These are phyloP conservation scores for Termitomyces sp. DNA, from an alignment of 768 basidiomycete species.

Conservation along the genomic window DNA sequence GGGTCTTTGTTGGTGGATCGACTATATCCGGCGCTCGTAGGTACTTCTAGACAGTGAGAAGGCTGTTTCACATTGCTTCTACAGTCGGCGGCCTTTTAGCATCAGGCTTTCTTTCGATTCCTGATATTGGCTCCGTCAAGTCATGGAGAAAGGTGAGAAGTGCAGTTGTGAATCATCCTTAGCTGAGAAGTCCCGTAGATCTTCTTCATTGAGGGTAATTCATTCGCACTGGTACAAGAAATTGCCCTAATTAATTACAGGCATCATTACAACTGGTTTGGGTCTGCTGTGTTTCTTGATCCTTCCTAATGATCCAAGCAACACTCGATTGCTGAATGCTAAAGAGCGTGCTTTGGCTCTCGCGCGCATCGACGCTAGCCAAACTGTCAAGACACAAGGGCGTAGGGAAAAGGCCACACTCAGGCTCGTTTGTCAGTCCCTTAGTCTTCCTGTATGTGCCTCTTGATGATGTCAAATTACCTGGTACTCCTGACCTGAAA, in stretches of 20 bases:
- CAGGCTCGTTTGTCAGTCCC: slow-evolving; percentile 23
- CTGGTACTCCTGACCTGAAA: not conserved
- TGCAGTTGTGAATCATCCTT: not conserved
- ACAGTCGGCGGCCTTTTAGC: slow-evolving; percentile 35
- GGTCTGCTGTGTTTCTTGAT: slow-evolving; percentile 32
- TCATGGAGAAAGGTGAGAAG: slow-evolving; percentile 31
- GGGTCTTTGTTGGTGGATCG: slow-evolving; percentile 32
- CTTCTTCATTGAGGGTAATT: slow-evolving; percentile 37
- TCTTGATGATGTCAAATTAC: not conserved
- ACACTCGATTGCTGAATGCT: slow-evolving; percentile 27
- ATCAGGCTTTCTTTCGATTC: slow-evolving; percentile 29
- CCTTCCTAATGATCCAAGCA: slow-evolving; percentile 31
- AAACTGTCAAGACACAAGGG: slow-evolving; percentile 23
- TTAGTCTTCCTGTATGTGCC: slow-evolving; percentile 28
- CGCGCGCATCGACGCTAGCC: slow-evolving; percentile 33
- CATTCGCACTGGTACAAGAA: not conserved
- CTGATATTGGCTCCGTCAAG: slow-evolving; percentile 27
- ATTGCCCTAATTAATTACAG: slow-evolving; percentile 1
- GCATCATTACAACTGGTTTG: slow-evolving; percentile 34
- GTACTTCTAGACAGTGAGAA: not conserved
- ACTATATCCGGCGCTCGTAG: slow-evolving; percentile 33
- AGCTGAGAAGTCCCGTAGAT: slow-evolving; percentile 21
- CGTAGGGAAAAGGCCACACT: slow-evolving; percentile 27
- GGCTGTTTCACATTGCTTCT: not conserved
- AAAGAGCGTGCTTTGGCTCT: slow-evolving; percentile 32